phyloP scores from a whole-genome alignment of 495 filamentous ascomycete genomes.

The Annulohypoxylon maeteangense region DNA sequence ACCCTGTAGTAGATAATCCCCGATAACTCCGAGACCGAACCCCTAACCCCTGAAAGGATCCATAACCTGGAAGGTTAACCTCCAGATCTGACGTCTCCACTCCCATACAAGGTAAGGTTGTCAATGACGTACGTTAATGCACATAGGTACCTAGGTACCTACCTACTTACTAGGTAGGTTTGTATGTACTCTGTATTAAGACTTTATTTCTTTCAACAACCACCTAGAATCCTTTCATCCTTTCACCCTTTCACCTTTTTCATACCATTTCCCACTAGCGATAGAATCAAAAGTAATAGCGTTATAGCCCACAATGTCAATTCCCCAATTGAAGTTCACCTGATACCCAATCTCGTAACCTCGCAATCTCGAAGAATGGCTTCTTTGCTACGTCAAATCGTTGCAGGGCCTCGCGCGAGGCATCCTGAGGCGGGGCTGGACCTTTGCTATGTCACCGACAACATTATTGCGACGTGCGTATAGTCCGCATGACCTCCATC shows the following conservation, averaged over 20 bases:
- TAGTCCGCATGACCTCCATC: neutral
- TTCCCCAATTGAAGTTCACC: neutral
- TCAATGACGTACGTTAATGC: too few species aligned
- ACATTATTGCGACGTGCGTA: constrained; percentile 70
- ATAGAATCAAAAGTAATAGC: neutral
- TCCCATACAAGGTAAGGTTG: too few species aligned
- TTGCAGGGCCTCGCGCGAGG: constrained; percentile 79
- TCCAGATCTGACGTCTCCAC: too few species aligned
- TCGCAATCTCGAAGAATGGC: constrained; percentile 52
- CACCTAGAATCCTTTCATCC: neutral
- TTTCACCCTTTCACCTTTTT: neutral
- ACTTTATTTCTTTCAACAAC: neutral
- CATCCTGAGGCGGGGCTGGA: constrained; percentile 91
- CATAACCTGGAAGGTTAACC: too few species aligned
- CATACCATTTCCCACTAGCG: neutral
- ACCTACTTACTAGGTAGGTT: too few species aligned
- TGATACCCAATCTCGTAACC: neutral
- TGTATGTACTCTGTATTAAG: neutral
- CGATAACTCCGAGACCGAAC: too few species aligned
- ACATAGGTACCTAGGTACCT: neutral
- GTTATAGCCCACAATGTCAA: constrained; percentile 12
- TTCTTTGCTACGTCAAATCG: constrained; percentile 65
- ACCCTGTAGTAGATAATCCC: too few species aligned
- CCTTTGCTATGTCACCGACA: constrained; percentile 93
- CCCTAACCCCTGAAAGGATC: too few species aligned